Conservation (phyloP, 345 rosid genomes). For the Linum usitatissimum region DNA sequence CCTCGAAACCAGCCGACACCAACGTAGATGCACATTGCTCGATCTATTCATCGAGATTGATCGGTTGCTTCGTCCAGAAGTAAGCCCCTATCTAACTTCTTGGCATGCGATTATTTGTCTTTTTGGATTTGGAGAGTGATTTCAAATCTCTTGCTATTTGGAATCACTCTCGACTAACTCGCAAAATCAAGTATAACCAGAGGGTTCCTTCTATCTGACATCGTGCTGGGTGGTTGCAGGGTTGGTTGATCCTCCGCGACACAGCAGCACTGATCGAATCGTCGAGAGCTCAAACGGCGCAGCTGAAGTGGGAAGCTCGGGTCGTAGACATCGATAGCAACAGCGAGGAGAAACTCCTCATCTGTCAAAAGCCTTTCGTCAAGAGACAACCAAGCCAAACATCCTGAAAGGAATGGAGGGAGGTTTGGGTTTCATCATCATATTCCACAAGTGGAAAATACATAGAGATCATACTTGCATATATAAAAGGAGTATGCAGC, state of each 20-base stretch:
- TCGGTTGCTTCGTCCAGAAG: slow-evolving; percentile 97
- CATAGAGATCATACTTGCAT: too few species aligned
- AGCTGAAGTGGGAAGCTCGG: slow-evolving; percentile 93
- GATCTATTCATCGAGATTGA: slow-evolving; percentile 75
- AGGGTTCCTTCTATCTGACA: too few species aligned
- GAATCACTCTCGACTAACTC: too few species aligned
- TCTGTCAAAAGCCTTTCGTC: slow-evolving; percentile 87
- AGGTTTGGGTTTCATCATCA: too few species aligned
- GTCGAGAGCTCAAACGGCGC: slow-evolving; percentile 55
- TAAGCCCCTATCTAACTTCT: slow-evolving; percentile 14
- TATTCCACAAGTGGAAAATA: too few species aligned
- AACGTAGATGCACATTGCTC: slow-evolving; percentile 39
- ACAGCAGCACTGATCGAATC: slow-evolving; percentile 54
- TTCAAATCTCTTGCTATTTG: too few species aligned
- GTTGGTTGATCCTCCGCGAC: slow-evolving; percentile 92
- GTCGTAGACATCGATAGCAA: slow-evolving; percentile 69
- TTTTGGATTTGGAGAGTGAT: too few species aligned
- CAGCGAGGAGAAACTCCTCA: slow-evolving; percentile 81
- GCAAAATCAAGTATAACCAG: too few species aligned
- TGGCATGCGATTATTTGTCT: background rate
- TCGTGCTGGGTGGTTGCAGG: slow-evolving; percentile 35
- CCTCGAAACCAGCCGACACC: slow-evolving; percentile 39
- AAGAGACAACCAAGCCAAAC: slow-evolving; percentile 49
- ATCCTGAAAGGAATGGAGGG: background rate
- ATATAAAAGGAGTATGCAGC: too few species aligned